Percentiles rank a stretch among this genome's conserved stretches.
These are phyloP conservation scores for Gnetum montanum DNA, from an alignment of 75 land plant species.

Conservation along the genomic window DNA sequence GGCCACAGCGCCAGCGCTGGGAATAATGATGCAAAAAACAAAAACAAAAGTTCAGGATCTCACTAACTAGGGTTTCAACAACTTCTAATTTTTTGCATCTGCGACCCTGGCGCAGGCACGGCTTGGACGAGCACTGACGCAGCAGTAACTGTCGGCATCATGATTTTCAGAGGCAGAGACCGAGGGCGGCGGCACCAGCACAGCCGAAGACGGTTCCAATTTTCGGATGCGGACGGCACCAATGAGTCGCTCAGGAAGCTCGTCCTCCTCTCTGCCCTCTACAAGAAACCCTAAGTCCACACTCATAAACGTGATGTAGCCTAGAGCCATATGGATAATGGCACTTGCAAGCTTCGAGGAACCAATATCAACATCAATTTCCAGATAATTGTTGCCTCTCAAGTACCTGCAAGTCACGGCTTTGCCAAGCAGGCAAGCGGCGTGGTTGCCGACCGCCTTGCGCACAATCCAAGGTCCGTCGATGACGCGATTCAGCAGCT, in stretches of 20 bases:
- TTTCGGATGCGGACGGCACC: conserved; percentile 40
- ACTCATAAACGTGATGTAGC: conserved; percentile 26
- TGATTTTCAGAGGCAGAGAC: too few species aligned
- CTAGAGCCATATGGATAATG: conserved; percentile 35
- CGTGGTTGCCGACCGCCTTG: conserved; percentile 39
- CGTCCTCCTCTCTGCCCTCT: conserved; percentile 28
- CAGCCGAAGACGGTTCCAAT: conserved; percentile 33
- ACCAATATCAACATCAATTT: conserved; percentile 43
- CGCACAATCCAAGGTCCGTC: conserved; percentile 46
- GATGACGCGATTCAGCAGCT: conserved; percentile 33
- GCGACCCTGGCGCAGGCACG: too few species aligned
- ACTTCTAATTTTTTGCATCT: too few species aligned
- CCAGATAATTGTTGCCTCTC: conserved; percentile 28
- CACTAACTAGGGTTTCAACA: too few species aligned
- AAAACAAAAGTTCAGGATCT: too few species aligned
- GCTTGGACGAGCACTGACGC: too few species aligned
- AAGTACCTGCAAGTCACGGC: conserved; percentile 37
- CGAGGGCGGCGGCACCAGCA: background rate
- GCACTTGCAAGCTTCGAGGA: conserved; percentile 38
- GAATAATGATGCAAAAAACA: too few species aligned
- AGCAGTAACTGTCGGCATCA: too few species aligned
- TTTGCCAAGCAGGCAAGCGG: conserved; percentile 38
- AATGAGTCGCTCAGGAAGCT: conserved; percentile 33
- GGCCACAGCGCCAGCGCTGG: too few species aligned
- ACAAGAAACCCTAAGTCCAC: conserved; percentile 42